These are phyloP conservation scores for Cyberlindnera misumaiensis DNA, from an alignment of 805 yeast species.

Conservation along the genomic window DNA sequence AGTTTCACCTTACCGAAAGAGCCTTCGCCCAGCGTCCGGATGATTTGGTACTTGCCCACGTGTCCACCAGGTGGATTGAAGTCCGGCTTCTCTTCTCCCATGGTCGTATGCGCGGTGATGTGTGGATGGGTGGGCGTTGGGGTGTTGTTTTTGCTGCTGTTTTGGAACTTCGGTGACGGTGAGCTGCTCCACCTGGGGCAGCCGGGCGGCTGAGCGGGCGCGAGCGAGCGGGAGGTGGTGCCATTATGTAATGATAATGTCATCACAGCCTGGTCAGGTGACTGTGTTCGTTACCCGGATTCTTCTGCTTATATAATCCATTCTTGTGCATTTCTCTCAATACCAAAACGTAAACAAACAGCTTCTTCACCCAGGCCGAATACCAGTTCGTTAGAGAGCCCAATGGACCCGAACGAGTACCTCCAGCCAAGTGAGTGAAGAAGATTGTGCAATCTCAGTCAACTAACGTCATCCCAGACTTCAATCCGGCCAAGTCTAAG, in stretches of 20 bases:
- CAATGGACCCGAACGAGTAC: constrained; percentile 32
- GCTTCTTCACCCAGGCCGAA: no score
- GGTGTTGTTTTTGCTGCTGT: no score
- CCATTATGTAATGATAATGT: background rate
- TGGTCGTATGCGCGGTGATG: constrained; percentile 1
- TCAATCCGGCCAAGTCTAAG: constrained; percentile 59
- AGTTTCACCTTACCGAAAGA: constrained; percentile 94
- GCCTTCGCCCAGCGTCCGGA: constrained; percentile 92
- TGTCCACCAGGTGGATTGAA: constrained; percentile 32
- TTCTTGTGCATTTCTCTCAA: no score
- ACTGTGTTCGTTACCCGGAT: no score
- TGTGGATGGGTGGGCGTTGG: constrained; percentile 1
- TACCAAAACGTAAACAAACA: constrained; percentile 1
- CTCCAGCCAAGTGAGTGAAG: constrained; percentile 27
- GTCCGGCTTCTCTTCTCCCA: constrained; percentile 23
- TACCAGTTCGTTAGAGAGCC: background rate
- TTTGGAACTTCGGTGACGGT: background rate
- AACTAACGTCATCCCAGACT: constrained; percentile 34
- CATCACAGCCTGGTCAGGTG: no score
- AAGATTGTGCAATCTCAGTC: no score
- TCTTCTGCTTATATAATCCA: no score
- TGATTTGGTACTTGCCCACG: constrained; percentile 89
- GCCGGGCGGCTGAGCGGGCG: no score
- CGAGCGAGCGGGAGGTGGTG: no score
- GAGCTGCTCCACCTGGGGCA: no score